These are phyloP conservation scores for Hypholoma sublateritium DNA, from an alignment of 768 basidiomycete genomes.

Conservation along the genomic window DNA sequence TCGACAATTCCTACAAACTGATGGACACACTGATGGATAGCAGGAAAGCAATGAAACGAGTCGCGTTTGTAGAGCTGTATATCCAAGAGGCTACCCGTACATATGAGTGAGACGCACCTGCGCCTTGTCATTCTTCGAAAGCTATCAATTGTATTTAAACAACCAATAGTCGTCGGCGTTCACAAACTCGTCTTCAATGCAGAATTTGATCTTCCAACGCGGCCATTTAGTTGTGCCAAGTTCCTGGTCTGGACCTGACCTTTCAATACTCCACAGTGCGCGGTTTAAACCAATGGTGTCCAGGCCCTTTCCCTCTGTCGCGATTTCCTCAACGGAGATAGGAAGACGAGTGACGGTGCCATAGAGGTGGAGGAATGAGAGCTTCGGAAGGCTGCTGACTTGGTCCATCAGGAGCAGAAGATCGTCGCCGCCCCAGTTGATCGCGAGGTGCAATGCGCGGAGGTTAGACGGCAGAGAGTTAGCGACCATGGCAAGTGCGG, in stretches of 20 bases:
- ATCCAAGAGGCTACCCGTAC: background rate
- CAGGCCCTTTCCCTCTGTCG: conserved; percentile 29
- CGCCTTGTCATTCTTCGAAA: background rate
- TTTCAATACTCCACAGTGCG: conserved; percentile 35
- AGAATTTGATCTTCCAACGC: conserved; percentile 40
- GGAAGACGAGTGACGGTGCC: conserved; percentile 29
- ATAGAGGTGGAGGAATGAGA: conserved; percentile 39
- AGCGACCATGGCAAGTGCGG: conserved; percentile 19
- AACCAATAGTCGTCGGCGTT: conserved; percentile 39
- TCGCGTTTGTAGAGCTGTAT: no score
- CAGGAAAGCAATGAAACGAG: no score
- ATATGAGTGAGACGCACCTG: background rate
- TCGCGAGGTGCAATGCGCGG: conserved; percentile 34
- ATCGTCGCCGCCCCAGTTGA: conserved; percentile 30
- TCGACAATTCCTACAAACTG: no score
- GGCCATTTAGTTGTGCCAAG: conserved; percentile 33
- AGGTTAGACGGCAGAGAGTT: conserved; percentile 27
- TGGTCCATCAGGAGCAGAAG: conserved; percentile 29
- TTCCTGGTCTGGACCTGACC: conserved; percentile 22
- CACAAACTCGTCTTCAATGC: conserved; percentile 36
- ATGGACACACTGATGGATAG: no score
- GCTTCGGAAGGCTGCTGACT: conserved; percentile 25
- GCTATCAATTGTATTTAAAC: conserved; percentile 33
- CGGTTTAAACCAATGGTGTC: conserved; percentile 37
- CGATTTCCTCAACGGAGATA: conserved; percentile 33